Conservation (phyloP, 1,284 basidiomycete species). For the Ustilago sp. region DNA sequence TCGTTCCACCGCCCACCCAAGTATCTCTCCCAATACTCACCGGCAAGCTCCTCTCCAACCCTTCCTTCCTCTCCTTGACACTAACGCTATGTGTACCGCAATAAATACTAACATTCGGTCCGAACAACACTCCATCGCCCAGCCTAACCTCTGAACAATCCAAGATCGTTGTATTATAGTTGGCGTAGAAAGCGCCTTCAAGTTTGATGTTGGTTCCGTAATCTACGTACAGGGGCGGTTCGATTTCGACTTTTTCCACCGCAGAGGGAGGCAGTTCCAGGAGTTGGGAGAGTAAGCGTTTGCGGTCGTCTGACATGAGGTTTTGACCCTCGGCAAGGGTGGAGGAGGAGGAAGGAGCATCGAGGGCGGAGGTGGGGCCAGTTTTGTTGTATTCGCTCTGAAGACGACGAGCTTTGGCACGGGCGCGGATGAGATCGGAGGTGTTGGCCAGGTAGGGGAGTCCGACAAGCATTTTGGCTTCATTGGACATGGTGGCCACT, state of each 20-base stretch:
- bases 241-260: conserved; percentile 31
- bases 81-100: conserved; percentile 56
- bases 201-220: conserved; percentile 63
- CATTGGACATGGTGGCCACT: conserved; percentile 27
- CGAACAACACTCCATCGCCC: conserved; percentile 59
- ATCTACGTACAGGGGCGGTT: conserved; percentile 53
- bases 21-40: conserved; percentile 54
- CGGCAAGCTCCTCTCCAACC: conserved; percentile 55
- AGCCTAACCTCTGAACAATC: conserved; percentile 57
- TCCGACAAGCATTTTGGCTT: conserved; percentile 48
- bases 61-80: conserved; percentile 53
- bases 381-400: conserved; percentile 48
- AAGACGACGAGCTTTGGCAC: conserved; percentile 40
- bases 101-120: conserved; percentile 60
- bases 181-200: conserved; percentile 60
- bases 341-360: conserved; percentile 4
- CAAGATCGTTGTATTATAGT: conserved; percentile 59
- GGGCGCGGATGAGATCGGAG: conserved; percentile 32
- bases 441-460: conserved; percentile 49
- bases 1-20: conserved; percentile 71
- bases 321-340: conserved; percentile 28
- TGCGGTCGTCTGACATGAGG: conserved; percentile 35
- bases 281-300: conserved; percentile 33
- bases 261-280: conserved; percentile 15
- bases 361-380: conserved; percentile 37